Evolutionary conservation across 176 grass and related monocot genomes (phyloP).

Genomic region (Saccharum officinarum): DNA sequence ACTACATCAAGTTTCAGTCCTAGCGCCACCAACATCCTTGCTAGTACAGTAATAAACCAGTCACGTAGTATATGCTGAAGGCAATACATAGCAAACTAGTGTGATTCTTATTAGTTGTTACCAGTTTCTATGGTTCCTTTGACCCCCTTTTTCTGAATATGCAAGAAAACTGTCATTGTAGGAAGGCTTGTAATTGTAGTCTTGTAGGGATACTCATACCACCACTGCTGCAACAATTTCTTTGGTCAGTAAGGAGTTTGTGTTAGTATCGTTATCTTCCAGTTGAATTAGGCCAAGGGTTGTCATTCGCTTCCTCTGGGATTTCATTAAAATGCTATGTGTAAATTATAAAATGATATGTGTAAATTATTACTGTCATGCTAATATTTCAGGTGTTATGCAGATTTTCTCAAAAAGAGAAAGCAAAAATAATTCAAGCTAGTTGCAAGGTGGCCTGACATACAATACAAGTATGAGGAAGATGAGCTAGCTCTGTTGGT

Average conservation of each 20-base stretch:
- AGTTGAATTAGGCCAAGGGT: neutral
- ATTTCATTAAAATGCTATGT: neutral
- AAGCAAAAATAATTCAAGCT: slow-evolving; percentile 11
- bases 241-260: neutral
- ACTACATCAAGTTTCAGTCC: neutral
- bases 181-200: neutral
- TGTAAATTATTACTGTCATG: neutral
- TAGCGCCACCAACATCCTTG: neutral
- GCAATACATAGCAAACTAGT: neutral
- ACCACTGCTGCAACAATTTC: neutral
- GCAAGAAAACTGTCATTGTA: neutral
- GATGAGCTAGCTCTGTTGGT: neutral
- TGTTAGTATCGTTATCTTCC: neutral
- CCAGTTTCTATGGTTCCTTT: neutral
- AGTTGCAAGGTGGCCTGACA: slow-evolving; percentile 1
- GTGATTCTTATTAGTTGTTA: slow-evolving; percentile 9
- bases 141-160: neutral
- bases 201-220: neutral
- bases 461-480: neutral
- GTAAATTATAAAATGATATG: neutral
- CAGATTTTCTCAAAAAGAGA: neutral
- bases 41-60: neutral
- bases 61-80: neutral
- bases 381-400: neutral
- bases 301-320: neutral